Base-by-base conservation (phyloP, 1,284 basidiomycete species). In the Ceratorhiza oryzae-sativae region DNA sequence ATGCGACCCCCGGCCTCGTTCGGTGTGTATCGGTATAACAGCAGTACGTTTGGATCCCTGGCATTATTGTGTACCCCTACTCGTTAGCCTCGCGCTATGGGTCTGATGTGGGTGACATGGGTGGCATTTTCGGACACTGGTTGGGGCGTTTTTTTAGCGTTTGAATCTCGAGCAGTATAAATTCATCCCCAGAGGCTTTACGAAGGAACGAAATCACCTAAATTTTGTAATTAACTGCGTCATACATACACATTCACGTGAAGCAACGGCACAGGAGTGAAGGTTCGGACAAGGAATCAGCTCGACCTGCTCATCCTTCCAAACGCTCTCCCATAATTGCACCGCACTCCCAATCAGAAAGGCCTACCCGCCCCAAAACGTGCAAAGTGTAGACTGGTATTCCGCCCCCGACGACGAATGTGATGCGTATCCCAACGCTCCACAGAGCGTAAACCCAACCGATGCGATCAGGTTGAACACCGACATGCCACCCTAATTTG, bases 321-420 rank as follows among this genome's bases (percentile, higher is more conserved):
- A 36, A 73, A 82, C 80, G 39, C 77, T 80, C 76, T 84, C 83
- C 75, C 84, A 36, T 45, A 55, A 79, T 77, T 87, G 87, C n/a
- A 85, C 76, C 0, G 83, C 73, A 74, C 85, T 86, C 3, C 86
- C 86, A 51, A 88, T 85, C 77, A 88, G 78, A 80, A 88, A 88
- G 4, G 84, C 86, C 84, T 86, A 88, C 15, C 84, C 82, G 23
- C 86, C 87, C 87, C 86, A 88, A 76, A 86, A 88, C 0, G 87
- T 88, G 13, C 82, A 81, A 45, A 87, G 77, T 6, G 82, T 81
- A 75, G 85, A 85, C 77, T 88, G 82, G 75, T 87, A 88, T 55
- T 82, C 78, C 41, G 79, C 79, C n/a, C 81, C 80, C 27, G 53
- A 36, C 42, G 27, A 59, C 27, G 45, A 60, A 39, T 32, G 25